These are phyloP conservation scores for Suillus sp. DNA, from an alignment of 768 basidiomycete genomes.

Conservation along the genomic window DNA sequence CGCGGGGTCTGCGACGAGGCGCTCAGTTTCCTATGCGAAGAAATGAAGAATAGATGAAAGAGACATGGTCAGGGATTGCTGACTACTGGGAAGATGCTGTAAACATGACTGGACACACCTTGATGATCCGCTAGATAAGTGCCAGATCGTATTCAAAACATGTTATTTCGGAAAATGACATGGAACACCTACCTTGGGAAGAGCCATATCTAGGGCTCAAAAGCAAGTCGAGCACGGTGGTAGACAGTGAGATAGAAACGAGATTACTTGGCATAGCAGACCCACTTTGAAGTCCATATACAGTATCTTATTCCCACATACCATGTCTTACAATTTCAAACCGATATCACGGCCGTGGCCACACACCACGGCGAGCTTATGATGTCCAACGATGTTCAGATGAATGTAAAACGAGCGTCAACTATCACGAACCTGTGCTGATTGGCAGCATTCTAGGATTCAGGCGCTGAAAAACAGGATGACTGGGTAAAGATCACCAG, in stretches of 20 bases:
- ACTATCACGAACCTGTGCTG: neutral
- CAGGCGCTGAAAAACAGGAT: conserved; percentile 26
- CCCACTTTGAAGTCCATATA: conserved; percentile 16
- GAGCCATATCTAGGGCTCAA: conserved; percentile 32
- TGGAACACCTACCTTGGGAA: conserved; percentile 36
- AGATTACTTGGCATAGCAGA: neutral
- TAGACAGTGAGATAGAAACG: conserved; percentile 15
- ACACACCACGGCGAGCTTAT: conserved; percentile 9
- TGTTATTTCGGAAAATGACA: conserved; percentile 10
- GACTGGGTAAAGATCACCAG: conserved; percentile 81
- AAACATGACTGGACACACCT: conserved; percentile 39
- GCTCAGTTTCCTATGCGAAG: conserved; percentile 86
- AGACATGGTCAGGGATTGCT: conserved; percentile 22
- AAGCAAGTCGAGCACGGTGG: conserved; percentile 18
- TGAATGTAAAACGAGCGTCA: conserved; percentile 21
- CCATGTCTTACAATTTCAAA: too few relatives aligned
- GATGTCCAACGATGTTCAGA: conserved; percentile 25
- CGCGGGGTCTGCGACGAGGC: conserved; percentile 93
- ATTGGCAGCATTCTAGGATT: conserved; percentile 1
- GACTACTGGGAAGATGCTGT: conserved; percentile 12
- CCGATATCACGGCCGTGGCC: too few relatives aligned
- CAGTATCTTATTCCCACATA: conserved; percentile 24
- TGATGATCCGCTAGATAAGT: conserved; percentile 50
- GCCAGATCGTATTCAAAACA: conserved; percentile 1
- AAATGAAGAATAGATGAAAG: conserved; percentile 17